These are phyloP conservation scores for Aureobasidium zeae DNA, from an alignment of 2,329 filamentous ascomycete genomes.

Conservation along the genomic window DNA sequence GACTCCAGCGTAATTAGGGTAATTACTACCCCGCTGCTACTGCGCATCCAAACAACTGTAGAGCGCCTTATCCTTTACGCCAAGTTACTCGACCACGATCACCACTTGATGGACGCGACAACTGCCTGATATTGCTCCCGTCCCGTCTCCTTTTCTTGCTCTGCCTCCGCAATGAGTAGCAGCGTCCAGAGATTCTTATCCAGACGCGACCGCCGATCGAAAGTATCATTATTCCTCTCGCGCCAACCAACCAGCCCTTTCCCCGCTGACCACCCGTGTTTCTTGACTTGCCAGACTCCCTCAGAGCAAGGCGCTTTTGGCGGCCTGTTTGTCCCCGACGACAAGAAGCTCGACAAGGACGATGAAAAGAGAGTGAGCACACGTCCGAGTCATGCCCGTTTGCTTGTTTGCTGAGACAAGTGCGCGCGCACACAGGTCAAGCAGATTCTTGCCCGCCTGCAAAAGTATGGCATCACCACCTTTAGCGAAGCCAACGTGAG, in stretches of 20 bases:
- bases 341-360: constrained; percentile 47
- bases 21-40: constrained; percentile 1
- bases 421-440: constrained; percentile 37
- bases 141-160: constrained; percentile 3
- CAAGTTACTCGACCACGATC: constrained; percentile 5
- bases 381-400: neutral
- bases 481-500: constrained; percentile 54
- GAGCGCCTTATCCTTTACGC: neutral
- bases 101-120: constrained; percentile 7
- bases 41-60: no score
- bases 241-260: neutral
- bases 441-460: constrained; percentile 43
- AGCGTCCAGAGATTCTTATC: constrained; percentile 54
- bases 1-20: neutral
- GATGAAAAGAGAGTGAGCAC: constrained; percentile 41
- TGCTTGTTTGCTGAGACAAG: constrained; percentile 1
- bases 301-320: constrained; percentile 47
- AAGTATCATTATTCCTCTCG: constrained; percentile 6
- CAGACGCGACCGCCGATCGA: constrained; percentile 43
- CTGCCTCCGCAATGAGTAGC: constrained; percentile 29
- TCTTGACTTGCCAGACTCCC: constrained; percentile 1
- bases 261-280: constrained; percentile 2
- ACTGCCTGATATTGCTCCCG: neutral
- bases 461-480: constrained; percentile 44
- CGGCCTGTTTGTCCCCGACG: constrained; percentile 55